Percentiles rank a stretch among this genome's conserved stretches.
Evolutionary conservation across 208 protist genomes (phyloP).

Genomic region (Acanthamoeba castellanii): DNA sequence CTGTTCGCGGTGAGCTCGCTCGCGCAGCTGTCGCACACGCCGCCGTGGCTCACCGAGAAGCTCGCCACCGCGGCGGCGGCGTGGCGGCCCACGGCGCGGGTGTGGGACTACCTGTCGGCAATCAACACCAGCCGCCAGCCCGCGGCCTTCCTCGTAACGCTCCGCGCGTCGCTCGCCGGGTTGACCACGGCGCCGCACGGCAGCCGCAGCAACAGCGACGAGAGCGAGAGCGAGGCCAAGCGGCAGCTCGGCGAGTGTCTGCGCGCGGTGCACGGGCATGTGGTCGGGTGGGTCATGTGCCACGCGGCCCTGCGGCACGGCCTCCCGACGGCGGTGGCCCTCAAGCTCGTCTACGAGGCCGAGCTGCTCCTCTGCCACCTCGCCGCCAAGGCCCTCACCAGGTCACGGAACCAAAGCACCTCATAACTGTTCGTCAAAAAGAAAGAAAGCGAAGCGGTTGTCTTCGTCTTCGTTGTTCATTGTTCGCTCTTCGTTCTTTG

Average conservation of each 20-base stretch:
- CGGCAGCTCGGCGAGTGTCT: not conserved
- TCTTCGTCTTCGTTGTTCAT: not conserved
- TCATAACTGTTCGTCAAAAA: too few relatives aligned
- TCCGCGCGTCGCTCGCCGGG: too few relatives aligned
- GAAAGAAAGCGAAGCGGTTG: too few relatives aligned
- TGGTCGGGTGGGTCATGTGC: constrained; percentile 41
- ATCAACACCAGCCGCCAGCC: too few relatives aligned
- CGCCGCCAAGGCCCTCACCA: not conserved
- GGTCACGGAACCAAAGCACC: too few relatives aligned
- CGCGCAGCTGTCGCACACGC: not conserved
- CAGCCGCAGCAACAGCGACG: not conserved
- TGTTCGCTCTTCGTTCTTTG: not conserved
- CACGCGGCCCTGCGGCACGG: not conserved
- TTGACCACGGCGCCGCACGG: not conserved
- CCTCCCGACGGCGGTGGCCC: not conserved
- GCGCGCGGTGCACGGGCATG: not conserved
- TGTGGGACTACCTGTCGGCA: too few relatives aligned
- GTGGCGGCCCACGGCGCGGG: not conserved
- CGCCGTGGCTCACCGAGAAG: not conserved
- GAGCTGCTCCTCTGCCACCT: constrained; percentile 7
- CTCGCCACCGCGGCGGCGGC: not conserved
- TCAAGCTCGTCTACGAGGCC: constrained; percentile 22
- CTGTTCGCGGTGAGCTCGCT: constrained; percentile 21
- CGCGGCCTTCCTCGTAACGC: too few relatives aligned
- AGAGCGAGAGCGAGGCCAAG: not conserved